phyloP scores from a whole-genome alignment of 2,329 filamentous ascomycete genomes.

The Sclerotinia borealis region DNA sequence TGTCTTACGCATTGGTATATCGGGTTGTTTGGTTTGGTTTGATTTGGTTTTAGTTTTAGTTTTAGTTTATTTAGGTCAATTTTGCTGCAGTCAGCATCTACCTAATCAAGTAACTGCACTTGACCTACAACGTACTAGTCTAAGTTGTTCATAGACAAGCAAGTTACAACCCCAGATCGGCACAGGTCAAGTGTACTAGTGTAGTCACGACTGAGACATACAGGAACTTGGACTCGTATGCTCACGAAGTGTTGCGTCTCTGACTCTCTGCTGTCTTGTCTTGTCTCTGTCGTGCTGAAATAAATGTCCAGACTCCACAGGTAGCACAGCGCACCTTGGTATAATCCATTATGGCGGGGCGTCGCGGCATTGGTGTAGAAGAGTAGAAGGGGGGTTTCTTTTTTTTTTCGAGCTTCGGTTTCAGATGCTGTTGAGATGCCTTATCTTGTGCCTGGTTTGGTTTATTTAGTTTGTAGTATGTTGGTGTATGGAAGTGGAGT shows the following conservation, averaged over 20 bases:
- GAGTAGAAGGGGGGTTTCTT: no score
- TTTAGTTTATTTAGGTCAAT: neutral
- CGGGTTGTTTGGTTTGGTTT: no score
- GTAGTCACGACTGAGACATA: conserved; percentile 1
- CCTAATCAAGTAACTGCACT: neutral
- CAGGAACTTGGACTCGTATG: conserved; percentile 5
- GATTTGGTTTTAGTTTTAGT: neutral
- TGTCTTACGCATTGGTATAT: neutral
- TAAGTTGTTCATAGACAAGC: no score
- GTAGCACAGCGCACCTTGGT: neutral
- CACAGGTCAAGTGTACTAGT: conserved; percentile 1
- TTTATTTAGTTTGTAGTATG: neutral
- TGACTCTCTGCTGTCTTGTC: no score
- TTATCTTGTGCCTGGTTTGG: neutral
- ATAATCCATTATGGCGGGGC: neutral
- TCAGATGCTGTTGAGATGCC: neutral
- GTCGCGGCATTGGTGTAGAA: neutral
- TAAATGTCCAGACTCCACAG: no score
- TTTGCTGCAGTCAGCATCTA: conserved; percentile 2
- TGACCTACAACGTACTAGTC: neutral
- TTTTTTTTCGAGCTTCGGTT: conserved; percentile 1
- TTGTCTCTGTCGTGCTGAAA: neutral
- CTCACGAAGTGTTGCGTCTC: neutral
- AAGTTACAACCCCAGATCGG: neutral
- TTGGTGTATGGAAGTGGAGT: neutral